phyloP scores from a whole-genome alignment of 1,284 basidiomycete genomes.

The Cryptococcus deneoformans region DNA sequence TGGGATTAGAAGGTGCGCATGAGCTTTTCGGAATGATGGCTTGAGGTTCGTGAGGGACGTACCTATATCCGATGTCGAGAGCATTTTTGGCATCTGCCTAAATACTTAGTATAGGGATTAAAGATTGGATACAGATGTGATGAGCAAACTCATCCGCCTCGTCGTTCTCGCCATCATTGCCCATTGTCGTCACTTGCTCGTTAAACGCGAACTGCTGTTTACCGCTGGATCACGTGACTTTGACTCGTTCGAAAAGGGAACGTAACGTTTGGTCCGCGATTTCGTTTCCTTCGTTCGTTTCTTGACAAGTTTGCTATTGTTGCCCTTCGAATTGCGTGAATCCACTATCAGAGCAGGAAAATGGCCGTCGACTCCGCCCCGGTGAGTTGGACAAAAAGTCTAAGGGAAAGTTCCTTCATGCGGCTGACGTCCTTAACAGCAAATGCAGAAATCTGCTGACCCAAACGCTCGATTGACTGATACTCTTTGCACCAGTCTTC shows the following conservation, averaged over 20 bases:
- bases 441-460: slow-evolving; percentile 27
- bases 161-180: no score
- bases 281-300: neutral
- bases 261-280: neutral
- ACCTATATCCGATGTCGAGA: slow-evolving; percentile 1
- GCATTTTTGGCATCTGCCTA: neutral
- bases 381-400: neutral
- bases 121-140: no score
- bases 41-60: neutral
- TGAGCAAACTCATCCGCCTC: no score
- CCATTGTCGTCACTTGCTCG: no score
- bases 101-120: no score
- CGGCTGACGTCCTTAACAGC: neutral
- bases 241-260: no score
- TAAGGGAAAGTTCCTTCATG: neutral
- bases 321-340: neutral
- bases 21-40: neutral
- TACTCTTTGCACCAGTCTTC: slow-evolving; percentile 61
- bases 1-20: slow-evolving; percentile 5
- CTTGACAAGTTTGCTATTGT: neutral
- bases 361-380: slow-evolving; percentile 6
- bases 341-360: neutral
- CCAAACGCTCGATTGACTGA: slow-evolving; percentile 57
- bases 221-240: no score
- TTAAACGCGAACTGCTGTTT: no score